Evolutionary conservation across 2,329 filamentous ascomycete genomes (phyloP), one percentile per base, ranked within the genome.

Genomic region (Xylariaceae sp.): DNA sequence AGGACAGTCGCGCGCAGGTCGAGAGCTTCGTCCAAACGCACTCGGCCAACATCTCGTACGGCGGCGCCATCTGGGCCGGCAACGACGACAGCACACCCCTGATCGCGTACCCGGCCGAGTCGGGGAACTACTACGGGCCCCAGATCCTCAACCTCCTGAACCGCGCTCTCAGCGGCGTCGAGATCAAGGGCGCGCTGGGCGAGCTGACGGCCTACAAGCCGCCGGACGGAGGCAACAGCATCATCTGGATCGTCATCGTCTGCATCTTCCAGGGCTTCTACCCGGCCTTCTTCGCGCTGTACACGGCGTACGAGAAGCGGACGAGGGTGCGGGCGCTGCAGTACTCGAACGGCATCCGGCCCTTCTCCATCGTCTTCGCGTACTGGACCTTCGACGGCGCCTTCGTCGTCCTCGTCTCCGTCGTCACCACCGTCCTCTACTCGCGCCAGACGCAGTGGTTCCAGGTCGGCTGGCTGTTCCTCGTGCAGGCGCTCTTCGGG

Each of bases 261-360:
- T 57, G 46, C 44, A 48, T 61, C n/a, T 43, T 61, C 8, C 76
- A 81, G 66, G 64, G 69, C 18, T 70, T 76, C 2, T 83, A 76
- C 50, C 79, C 81, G 1, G 76, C 76, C 2, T 77, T 84, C 60
- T 83, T 84, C 52, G 71, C 76, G 2, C 61, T 85, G 2, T 84
- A 84, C 57, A 75, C 77, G 3, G 82, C 78, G 0, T 64, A 75
- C 32, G 81, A 85, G 57, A 68, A 78, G 23, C 52, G 78, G 19
- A 67, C 72, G 32, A 76, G 79, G 40, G 76, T 85, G 15, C 65
- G 80, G 39, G 75, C 77, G 12, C 62, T 85, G 18, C 78, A 84
- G 55, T 85, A 82, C 61, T 82, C 77, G 48, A 85, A 85, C 50
- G 81, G 81, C 19, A 76, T 84, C 23, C 66, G 78, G 18, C 71